Base-by-base conservation (phyloP, 495 filamentous ascomycete species). In the Penicillium crystallinum region DNA sequence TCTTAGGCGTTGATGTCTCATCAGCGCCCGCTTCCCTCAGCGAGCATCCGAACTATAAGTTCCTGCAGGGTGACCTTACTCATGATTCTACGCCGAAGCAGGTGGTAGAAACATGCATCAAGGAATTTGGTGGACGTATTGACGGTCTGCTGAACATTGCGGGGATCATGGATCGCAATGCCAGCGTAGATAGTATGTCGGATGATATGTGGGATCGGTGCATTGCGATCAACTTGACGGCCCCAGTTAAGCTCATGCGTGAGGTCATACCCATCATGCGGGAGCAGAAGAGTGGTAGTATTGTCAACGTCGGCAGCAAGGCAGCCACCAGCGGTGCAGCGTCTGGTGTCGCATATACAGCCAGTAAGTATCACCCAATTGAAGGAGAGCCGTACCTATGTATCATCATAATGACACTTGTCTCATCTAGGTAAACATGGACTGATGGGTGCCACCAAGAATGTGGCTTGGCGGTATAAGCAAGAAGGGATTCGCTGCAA, bases 141-240 rank as follows among this genome's bases (percentile, higher is more conserved):
- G 69, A 76, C 43, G 65, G 67, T 17, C 59, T 76, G 7, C 52
- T 73, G 34, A 76, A 74, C 48, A 59, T 72, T 6, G 70, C 73
- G 0, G 71, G 71, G 14, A 47, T 73, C 17, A 66, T 74, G 63
- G 73, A 76, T 57, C 60, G 58, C 38, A 73, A 66, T 43, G 39
- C 49, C 40, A 59, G 54, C 35, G 70, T 68, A 1, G 70, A 73
- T 52, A 47, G 46, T 4, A 46, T 71, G 9, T 61, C 50, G 17
- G 65, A 49, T 18, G 23, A 23, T 8, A 36, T 56, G 54, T 35
- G 73, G 73, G 5, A 45, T 12, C 27, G 42, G 19, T 45, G 42
- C 27, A 45, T 45, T n/a, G 17, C 42, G n/a, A n/a, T 45, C 11
- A 45, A 45, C 9, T n/a, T 45, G 17, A 33, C 42, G 2, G 42